These are phyloP conservation scores for Boletus pseudopeckii DNA, from an alignment of 768 basidiomycete genomes.

Conservation along the genomic window DNA sequence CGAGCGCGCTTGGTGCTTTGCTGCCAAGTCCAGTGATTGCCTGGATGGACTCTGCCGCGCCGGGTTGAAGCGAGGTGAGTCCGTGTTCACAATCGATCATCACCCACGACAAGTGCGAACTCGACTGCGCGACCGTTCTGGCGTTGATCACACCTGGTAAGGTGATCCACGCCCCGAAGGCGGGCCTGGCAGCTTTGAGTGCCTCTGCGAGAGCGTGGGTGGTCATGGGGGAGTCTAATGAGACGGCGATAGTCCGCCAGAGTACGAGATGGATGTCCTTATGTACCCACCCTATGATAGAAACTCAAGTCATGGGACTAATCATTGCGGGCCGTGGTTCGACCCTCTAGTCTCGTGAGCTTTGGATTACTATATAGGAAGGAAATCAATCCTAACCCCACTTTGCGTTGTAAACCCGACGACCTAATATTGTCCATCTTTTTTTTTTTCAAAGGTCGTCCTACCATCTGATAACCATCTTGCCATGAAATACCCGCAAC, in stretches of 20 bases:
- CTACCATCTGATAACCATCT: background rate
- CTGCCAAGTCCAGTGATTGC: constrained; percentile 48
- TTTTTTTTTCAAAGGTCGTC: background rate
- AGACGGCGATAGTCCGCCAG: background rate
- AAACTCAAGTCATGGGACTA: constrained; percentile 6
- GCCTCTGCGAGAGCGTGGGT: constrained; percentile 51
- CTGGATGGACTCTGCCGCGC: constrained; percentile 52
- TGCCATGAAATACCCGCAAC: background rate
- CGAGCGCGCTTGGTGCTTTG: constrained; percentile 49
- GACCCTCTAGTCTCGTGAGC: background rate
- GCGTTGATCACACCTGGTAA: constrained; percentile 57
- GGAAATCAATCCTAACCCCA: background rate
- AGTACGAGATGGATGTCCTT: background rate
- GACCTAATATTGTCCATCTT: background rate
- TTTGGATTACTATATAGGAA: background rate
- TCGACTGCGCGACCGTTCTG: constrained; percentile 54
- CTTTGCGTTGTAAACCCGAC: background rate
- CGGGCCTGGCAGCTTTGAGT: constrained; percentile 54
- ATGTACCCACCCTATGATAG: constrained; percentile 6
- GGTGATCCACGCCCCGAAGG: constrained; percentile 68
- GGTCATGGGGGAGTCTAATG: constrained; percentile 37
- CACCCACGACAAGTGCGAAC: constrained; percentile 58
- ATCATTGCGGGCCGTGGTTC: background rate
- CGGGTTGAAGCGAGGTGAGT: constrained; percentile 50
- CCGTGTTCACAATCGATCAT: constrained; percentile 70